Evolutionary conservation across 139 green algal species (phyloP).

Genomic region (Parachlorella kessleri): DNA sequence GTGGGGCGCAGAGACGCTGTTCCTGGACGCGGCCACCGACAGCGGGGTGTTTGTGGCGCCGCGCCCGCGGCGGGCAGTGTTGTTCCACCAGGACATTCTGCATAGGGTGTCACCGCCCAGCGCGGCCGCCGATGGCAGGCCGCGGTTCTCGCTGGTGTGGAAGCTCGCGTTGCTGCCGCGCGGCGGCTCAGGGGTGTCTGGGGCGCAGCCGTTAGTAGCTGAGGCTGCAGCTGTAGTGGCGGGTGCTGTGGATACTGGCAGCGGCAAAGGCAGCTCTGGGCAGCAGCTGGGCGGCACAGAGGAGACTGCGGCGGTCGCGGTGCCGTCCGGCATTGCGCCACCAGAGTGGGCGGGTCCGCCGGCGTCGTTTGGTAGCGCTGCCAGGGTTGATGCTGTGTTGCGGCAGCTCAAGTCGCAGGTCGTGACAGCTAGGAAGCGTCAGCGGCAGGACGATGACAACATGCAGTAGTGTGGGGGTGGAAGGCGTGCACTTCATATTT

Average conservation of each 20-base stretch:
- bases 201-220: no score
- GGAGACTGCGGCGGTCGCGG: background rate
- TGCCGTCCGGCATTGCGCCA: slow-evolving; percentile 39
- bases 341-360: slow-evolving; percentile 58
- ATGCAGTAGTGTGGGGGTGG: background rate
- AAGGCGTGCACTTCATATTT: background rate
- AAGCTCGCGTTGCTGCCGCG: slow-evolving; percentile 65
- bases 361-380: slow-evolving; percentile 52
- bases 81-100: slow-evolving; percentile 71
- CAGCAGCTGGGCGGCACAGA: background rate
- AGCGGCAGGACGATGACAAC: no score
- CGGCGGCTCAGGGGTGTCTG: no score
- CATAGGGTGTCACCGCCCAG: slow-evolving; percentile 61
- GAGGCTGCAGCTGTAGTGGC: no score
- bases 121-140: slow-evolving; percentile 21
- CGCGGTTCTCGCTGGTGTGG: slow-evolving; percentile 70
- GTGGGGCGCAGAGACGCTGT: slow-evolving; percentile 84
- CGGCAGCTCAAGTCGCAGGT: slow-evolving; percentile 25
- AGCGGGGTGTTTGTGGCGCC: slow-evolving; percentile 75
- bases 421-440: background rate
- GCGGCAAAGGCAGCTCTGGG: background rate
- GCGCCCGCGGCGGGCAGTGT: slow-evolving; percentile 43
- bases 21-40: slow-evolving; percentile 69
- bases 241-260: no score
- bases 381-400: slow-evolving; percentile 45